Base-by-base conservation (phyloP, 2,329 filamentous ascomycete species). In the Calonectria pseudoturangicola region DNA sequence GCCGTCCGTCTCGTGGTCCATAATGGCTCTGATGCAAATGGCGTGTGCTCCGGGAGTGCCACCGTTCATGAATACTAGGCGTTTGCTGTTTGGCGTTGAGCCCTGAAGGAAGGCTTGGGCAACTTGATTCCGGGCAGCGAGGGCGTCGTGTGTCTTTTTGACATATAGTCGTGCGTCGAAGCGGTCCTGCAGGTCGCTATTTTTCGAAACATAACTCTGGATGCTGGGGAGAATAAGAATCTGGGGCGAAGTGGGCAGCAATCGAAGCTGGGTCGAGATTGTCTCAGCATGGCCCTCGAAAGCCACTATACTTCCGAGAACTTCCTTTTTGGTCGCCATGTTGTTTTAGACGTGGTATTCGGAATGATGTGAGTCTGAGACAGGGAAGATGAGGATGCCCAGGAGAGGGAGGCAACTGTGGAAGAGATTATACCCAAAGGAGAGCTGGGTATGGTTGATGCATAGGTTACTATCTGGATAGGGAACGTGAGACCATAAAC, bases 31-130 rank as follows among this genome's bases (percentile, higher is more conserved):
- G 68, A 93, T 86, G 76, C 91, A 93, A 28, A 87, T 83, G 7
- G 87, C 82, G 66, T 89, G 87, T 1, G 90, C 90, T 68, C 87
- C 85, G 12, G 88, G 85, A 3, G 89, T 89, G 12, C 91, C 90
- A 3, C 91, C 91, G 66, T 91, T 88, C 81, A 91, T 84, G 75
- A 93, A 92, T 9, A 92, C 91, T 5, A 93, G 80, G 70, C 88
- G 87, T 75, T 88, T 91, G 71, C 86, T 86, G 65, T 82, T 81
- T 12, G 84, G 79, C 1, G 85, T 86, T 8, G 88, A 86, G 12
- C 83, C 83, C 48, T 83, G 81, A 28, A 93, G 80, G 76, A 93
- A 93, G 2, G 83, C 79, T 36, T 84, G 81, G 9, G 91, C 91
- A 51, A 83, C 83, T 66, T 88, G 83, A 36, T 85, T 83, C 50